Evolutionary conservation across 495 filamentous ascomycete species (phyloP).

Genomic region (Penicillium macrosclerotiorum): DNA sequence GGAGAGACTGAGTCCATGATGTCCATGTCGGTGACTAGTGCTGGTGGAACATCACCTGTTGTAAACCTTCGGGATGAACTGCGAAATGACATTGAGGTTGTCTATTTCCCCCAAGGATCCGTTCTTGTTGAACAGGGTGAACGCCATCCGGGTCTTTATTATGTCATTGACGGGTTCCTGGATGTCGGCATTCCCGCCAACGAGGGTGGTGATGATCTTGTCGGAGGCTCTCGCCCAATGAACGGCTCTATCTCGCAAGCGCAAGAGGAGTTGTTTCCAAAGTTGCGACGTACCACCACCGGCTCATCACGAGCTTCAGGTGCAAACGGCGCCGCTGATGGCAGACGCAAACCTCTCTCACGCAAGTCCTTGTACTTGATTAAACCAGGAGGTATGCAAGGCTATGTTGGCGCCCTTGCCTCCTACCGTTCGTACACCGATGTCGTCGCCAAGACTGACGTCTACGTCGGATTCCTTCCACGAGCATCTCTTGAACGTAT

Average conservation of each 20-base stretch:
- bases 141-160: slow-evolving; percentile 92
- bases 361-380: slow-evolving; percentile 84
- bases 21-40: slow-evolving; percentile 60
- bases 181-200: slow-evolving; percentile 78
- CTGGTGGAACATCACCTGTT: slow-evolving; percentile 53
- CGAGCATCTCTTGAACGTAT: slow-evolving; percentile 83
- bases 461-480: slow-evolving; percentile 95
- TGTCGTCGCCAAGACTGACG: slow-evolving; percentile 95
- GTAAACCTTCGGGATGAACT: slow-evolving; percentile 67
- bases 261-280: slow-evolving; percentile 46
- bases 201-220: slow-evolving; percentile 46
- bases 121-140: slow-evolving; percentile 97
- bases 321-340: slow-evolving; percentile 31
- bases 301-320: slow-evolving; percentile 41
- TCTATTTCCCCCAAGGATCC: slow-evolving; percentile 91
- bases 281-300: slow-evolving; percentile 48
- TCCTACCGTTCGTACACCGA: slow-evolving; percentile 96
- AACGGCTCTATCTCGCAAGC: slow-evolving; percentile 18
- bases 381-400: slow-evolving; percentile 92
- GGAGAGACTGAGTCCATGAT: slow-evolving; percentile 85
- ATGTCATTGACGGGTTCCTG: slow-evolving; percentile 95
- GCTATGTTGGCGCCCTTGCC: slow-evolving; percentile 89
- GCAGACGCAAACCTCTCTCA: slow-evolving; percentile 48
- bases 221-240: slow-evolving; percentile 32
- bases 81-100: slow-evolving; percentile 92